Percentiles rank a stretch among this genome's conserved stretches.
Evolutionary conservation across 306 rosid species (phyloP).

Genomic region (Styphnolobium japonicum): DNA sequence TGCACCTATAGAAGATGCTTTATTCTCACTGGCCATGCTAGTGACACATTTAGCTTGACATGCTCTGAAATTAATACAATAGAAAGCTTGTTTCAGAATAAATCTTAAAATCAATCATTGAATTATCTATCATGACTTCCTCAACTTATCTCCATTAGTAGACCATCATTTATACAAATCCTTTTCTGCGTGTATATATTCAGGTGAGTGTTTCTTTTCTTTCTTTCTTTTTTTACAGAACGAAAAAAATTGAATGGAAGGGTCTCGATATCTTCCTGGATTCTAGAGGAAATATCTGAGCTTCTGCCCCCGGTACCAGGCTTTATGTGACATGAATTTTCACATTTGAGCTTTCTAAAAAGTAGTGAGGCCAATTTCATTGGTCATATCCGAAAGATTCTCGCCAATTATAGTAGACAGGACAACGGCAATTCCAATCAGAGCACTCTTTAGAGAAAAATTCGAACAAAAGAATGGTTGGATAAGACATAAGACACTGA

Average conservation of each 20-base stretch:
- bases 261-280: not conserved
- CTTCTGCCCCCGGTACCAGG: not conserved
- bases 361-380: not conserved
- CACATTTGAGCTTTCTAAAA: not conserved
- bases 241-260: not conserved
- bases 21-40: not conserved
- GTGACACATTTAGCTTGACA: not conserved
- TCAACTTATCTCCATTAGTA: not conserved
- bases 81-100: not conserved
- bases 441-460: not conserved
- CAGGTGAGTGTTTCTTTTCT: not conserved
- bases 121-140: not conserved
- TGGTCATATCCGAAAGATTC: constrained; percentile 16
- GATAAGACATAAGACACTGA: constrained; percentile 11
- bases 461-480: not conserved
- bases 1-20: not conserved
- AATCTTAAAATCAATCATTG: not conserved
- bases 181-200: not conserved
- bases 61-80: not conserved
- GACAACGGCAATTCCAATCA: not conserved
- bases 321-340: not conserved
- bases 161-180: not conserved
- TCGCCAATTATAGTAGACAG: not conserved
- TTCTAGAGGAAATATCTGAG: not conserved
- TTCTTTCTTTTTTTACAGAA: too few relatives aligned